Percentiles rank a stretch among this genome's conserved stretches.
Conservation (phyloP, 1,139 yeast species). For the Pichia sp. region DNA sequence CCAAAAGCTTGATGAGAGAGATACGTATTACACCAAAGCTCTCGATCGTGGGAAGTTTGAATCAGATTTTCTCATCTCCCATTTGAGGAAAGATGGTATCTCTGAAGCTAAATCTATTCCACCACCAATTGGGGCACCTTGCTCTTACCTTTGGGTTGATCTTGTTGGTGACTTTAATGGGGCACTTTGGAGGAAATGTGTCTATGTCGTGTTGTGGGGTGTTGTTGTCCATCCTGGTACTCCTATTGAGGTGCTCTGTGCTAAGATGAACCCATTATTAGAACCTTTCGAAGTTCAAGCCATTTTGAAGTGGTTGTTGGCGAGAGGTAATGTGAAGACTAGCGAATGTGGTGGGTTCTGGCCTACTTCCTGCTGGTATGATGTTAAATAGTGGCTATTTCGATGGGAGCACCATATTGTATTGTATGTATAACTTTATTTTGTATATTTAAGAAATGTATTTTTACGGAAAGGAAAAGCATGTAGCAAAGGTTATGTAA, state of each 20-base stretch:
- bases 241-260: slow-evolving; percentile 30
- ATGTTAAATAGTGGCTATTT: slow-evolving; percentile 2
- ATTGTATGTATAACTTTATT: not conserved
- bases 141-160: slow-evolving; percentile 70
- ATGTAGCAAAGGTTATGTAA: not conserved
- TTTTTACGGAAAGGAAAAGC: not conserved
- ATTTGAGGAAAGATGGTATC: slow-evolving; percentile 4
- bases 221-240: slow-evolving; percentile 68
- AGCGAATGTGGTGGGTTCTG: slow-evolving; percentile 43
- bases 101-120: slow-evolving; percentile 19
- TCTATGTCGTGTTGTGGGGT: slow-evolving; percentile 41
- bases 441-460: not conserved
- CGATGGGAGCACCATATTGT: too few relatives aligned
- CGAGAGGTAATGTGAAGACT: slow-evolving; percentile 33
- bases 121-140: slow-evolving; percentile 55
- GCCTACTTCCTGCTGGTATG: slow-evolving; percentile 47
- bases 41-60: slow-evolving; percentile 56
- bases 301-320: slow-evolving; percentile 52
- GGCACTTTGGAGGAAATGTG: slow-evolving; percentile 51
- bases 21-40: slow-evolving; percentile 56
- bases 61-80: slow-evolving; percentile 47
- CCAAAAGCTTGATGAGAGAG: slow-evolving; percentile 35
- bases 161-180: slow-evolving; percentile 52
- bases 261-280: slow-evolving; percentile 35
- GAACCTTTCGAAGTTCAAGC: slow-evolving; percentile 42